Evolutionary conservation across 805 yeast genomes (phyloP).

Genomic region (Candida chilensis): DNA sequence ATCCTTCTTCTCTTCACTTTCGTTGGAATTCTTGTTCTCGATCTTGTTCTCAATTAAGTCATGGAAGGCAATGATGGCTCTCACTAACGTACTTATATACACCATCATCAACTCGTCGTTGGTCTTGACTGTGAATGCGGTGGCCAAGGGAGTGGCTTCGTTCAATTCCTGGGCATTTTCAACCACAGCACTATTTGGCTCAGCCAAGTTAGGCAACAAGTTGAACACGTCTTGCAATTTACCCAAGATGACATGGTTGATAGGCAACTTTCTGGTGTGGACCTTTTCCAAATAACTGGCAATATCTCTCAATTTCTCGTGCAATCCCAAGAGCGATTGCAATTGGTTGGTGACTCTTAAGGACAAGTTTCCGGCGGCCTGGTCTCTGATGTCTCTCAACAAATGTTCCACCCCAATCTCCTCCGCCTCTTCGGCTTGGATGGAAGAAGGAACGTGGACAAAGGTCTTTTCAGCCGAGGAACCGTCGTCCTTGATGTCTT

Average conservation of each 20-base stretch:
- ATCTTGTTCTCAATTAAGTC: slow-evolving; percentile 94
- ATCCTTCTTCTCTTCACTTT: slow-evolving; percentile 20
- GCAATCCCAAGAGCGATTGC: slow-evolving; percentile 80
- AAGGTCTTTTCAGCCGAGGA: slow-evolving; percentile 88
- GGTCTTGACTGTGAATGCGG: slow-evolving; percentile 85
- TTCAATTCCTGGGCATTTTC: slow-evolving; percentile 4
- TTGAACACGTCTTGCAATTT: slow-evolving; percentile 93
- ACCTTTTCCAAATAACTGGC: slow-evolving; percentile 73
- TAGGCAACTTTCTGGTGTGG: slow-evolving; percentile 61
- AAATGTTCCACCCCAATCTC: slow-evolving; percentile 98
- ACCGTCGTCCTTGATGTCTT: slow-evolving; percentile 95
- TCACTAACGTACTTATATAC: slow-evolving; percentile 79
- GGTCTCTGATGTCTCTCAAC: slow-evolving; percentile 89
- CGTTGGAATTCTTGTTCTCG: slow-evolving; percentile 51
- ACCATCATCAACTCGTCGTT: slow-evolving; percentile 95
- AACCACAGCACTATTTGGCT: slow-evolving; percentile 9
- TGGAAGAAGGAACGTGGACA: slow-evolving; percentile 83
- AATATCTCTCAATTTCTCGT: slow-evolving; percentile 69
- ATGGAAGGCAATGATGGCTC: slow-evolving; percentile 94
- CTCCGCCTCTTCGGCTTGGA: slow-evolving; percentile 98
- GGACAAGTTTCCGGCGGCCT: slow-evolving; percentile 89
- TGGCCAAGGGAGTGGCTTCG: slow-evolving; percentile 46
- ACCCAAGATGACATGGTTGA: slow-evolving; percentile 85
- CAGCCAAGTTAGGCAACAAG: slow-evolving; percentile 69
- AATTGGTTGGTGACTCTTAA: slow-evolving; percentile 83